Evolutionary conservation across 1,284 basidiomycete species (phyloP).

Genomic region (Irpex sp.): DNA sequence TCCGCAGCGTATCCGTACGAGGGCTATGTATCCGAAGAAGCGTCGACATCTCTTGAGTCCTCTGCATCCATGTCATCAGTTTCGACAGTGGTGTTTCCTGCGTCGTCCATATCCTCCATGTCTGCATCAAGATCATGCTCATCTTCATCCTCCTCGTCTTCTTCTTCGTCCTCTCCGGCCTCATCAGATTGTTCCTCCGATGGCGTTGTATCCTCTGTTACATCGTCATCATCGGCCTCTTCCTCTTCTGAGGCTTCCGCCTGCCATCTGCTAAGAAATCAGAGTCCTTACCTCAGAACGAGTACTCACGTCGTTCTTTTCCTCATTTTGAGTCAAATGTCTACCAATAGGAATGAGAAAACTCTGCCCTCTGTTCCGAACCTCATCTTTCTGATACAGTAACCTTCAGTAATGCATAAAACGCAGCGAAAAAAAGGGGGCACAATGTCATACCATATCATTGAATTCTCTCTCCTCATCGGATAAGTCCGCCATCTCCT

Average conservation of each 20-base stretch:
- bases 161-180: constrained; percentile 52
- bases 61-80: constrained; percentile 49
- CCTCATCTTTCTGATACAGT: constrained; percentile 54
- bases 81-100: constrained; percentile 39
- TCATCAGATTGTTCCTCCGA: constrained; percentile 46
- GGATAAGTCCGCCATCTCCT: constrained; percentile 87
- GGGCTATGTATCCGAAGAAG: neutral
- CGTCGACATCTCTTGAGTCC: constrained; percentile 19
- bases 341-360: constrained; percentile 82
- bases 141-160: constrained; percentile 57
- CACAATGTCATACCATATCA: constrained; percentile 58
- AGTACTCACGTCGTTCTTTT: constrained; percentile 81
- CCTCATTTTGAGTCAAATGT: constrained; percentile 78
- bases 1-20: neutral
- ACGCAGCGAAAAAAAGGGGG: constrained; percentile 15
- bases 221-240: constrained; percentile 61
- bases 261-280: constrained; percentile 31
- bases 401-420: too few relatives aligned
- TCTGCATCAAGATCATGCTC: constrained; percentile 70
- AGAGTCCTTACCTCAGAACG: constrained; percentile 3
- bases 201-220: constrained; percentile 28
- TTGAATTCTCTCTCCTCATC: constrained; percentile 87
- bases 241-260: constrained; percentile 59
- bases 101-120: constrained; percentile 80
- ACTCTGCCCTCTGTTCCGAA: constrained; percentile 72